Conservation (phyloP, 208 protist species). For the Leishmania tarentolae region DNA sequence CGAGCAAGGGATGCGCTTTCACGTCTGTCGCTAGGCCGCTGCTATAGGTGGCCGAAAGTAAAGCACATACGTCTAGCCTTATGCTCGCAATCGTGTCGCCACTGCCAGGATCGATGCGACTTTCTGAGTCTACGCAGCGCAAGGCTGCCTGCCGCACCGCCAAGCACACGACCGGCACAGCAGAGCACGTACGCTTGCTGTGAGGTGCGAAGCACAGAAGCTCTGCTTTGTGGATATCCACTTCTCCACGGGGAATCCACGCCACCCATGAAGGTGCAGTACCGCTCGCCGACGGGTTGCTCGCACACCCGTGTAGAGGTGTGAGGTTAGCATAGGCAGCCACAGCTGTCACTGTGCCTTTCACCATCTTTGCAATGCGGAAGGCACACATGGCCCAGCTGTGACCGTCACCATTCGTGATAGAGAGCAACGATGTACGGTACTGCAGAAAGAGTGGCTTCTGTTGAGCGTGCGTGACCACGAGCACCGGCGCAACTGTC, state of each 20-base stretch:
- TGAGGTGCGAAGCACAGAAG: conserved; percentile 14
- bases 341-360: background rate
- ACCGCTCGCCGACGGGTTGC: background rate
- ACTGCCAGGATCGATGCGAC: background rate
- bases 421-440: background rate
- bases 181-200: background rate
- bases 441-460: background rate
- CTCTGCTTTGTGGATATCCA: conserved; percentile 14
- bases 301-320: background rate
- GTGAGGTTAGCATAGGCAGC: background rate
- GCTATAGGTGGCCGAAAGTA: background rate
- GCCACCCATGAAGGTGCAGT: background rate
- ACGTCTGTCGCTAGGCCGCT: too few species aligned
- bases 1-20: background rate
- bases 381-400: conserved; percentile 22
- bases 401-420: conserved; percentile 15
- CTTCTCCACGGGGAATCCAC: background rate
- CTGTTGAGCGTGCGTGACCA: background rate
- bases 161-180: background rate
- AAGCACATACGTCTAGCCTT: background rate
- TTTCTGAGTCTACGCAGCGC: background rate
- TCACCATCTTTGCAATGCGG: background rate
- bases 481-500: background rate
- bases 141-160: background rate
- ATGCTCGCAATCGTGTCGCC: background rate